Base-by-base conservation (phyloP, 805 yeast genomes). In the Cyberlindnera nakhonratchasimensis region DNA sequence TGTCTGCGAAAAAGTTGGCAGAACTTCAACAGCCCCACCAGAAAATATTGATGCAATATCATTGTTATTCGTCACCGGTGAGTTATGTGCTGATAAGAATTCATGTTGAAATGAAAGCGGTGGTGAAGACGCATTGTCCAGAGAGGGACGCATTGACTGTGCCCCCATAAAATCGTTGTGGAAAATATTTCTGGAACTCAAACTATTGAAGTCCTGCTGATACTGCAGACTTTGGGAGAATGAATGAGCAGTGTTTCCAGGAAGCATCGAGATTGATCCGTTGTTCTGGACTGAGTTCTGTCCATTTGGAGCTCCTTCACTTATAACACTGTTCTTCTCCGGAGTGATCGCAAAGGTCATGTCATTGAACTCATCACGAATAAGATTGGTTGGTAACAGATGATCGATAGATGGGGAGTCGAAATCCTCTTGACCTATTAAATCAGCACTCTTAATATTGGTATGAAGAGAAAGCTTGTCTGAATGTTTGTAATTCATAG, bases 301-400 rank as follows among this genome's bases (percentile, higher is more conserved):
- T 7, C 43, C 42, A 18, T 39, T 39, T 6, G 29, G 38, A 18
- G 37, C 9, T 3, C 46, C 44, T 29, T 41, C 44, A 28, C 43
- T 41, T 12, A 25, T 34, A 1, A 39, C 14, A 17, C 19, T 25
- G 14, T 34, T 29, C 21, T 29, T 34, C 4, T 29, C 30, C 2
- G 33, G 30, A n/a, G 42, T 30, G 29, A 30, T 30, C 5, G 40
- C 40, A 24, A 45, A 38, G 5, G 40, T 19, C 5, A 46, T 37
- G 11, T 43, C 57, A 13, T 52, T 39, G 4, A 55, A 34, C 29
- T 54, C 62, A 11, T 58, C 61, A 17, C 48, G 51, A 18, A 58
- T 58, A 34, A 68, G 42, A 38, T 64, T 53, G 3, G 70, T 55
- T 3, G 72, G 73, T 14, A 67, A 45, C 10, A 65, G 55, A 41